Conservation (phyloP, 768 basidiomycete genomes). For the Clitopilus passeckerianus region DNA sequence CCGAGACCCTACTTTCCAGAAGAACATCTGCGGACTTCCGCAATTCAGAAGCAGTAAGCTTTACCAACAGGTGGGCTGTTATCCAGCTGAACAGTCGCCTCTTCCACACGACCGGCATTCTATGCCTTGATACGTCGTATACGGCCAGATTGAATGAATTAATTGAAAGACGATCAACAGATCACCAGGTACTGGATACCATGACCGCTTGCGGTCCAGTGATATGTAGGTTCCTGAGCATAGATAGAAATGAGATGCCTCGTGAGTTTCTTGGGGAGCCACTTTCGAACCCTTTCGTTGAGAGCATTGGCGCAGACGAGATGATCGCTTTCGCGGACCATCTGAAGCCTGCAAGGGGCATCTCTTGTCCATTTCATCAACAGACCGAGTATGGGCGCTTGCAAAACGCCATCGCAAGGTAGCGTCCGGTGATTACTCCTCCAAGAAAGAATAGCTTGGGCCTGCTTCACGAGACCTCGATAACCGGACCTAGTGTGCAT, state of each 20-base stretch:
- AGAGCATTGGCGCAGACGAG: not conserved
- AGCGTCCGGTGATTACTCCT: not conserved
- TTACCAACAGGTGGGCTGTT: not conserved
- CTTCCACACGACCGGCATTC: not conserved
- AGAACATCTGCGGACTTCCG: too few species aligned
- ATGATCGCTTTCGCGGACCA: not conserved
- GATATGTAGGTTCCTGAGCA: not conserved
- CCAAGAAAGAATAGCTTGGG: not conserved
- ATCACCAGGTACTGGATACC: not conserved
- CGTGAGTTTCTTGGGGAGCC: too few species aligned
- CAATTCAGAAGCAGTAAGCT: too few species aligned
- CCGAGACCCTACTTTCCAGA: too few species aligned
- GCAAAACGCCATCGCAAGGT: not conserved
- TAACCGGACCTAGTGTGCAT: not conserved
- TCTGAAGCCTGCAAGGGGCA: too few species aligned
- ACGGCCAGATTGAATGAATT: not conserved
- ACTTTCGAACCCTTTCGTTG: not conserved
- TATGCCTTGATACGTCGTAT: not conserved
- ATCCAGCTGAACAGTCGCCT: not conserved
- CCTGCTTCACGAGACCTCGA: not conserved
- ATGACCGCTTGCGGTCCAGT: not conserved
- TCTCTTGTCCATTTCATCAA: not conserved
- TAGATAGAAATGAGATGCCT: not conserved
- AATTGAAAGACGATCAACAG: not conserved
- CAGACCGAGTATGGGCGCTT: not conserved